These are phyloP conservation scores for Stagonosporopsis tanaceti DNA, from an alignment of 2,329 filamentous ascomycete species.

Conservation along the genomic window DNA sequence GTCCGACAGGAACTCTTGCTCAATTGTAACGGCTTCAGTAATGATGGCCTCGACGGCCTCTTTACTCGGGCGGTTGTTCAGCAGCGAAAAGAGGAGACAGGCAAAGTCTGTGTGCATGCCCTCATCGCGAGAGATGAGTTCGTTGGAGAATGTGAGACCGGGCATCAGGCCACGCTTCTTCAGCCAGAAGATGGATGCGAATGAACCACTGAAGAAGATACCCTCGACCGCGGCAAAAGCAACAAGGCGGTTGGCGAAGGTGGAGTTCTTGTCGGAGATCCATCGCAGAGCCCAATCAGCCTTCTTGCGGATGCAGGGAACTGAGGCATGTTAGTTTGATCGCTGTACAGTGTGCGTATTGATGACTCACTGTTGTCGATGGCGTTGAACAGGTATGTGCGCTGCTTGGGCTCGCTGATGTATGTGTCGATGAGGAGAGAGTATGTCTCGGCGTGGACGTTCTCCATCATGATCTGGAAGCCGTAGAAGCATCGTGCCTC, in stretches of 20 bases:
- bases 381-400: slow-evolving; percentile 94
- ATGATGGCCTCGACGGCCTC: slow-evolving; percentile 86
- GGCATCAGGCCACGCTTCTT: slow-evolving; percentile 99
- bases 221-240: slow-evolving; percentile 98
- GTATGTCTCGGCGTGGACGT: slow-evolving; percentile 99
- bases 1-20: slow-evolving; percentile 98
- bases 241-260: slow-evolving; percentile 93
- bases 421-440: slow-evolving; percentile 99
- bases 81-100: slow-evolving; percentile 95
- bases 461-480: slow-evolving; percentile 99
- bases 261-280: slow-evolving; percentile 93
- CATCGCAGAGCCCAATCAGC: slow-evolving; percentile 96
- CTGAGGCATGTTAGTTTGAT: slow-evolving; percentile 55
- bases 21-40: slow-evolving; percentile 89
- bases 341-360: no score
- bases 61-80: slow-evolving; percentile 88
- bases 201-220: slow-evolving; percentile 99
- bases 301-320: slow-evolving; percentile 98
- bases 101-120: slow-evolving; percentile 99
- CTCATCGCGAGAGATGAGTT: slow-evolving; percentile 99
- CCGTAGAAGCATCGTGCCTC: slow-evolving; percentile 99
- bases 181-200: slow-evolving; percentile 99
- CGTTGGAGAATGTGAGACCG: slow-evolving; percentile 98
- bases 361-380: slow-evolving; percentile 86
- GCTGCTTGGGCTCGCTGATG: slow-evolving; percentile 96